Base-by-base conservation (phyloP, 257 asterid species). In the Hygrophila difformis region DNA sequence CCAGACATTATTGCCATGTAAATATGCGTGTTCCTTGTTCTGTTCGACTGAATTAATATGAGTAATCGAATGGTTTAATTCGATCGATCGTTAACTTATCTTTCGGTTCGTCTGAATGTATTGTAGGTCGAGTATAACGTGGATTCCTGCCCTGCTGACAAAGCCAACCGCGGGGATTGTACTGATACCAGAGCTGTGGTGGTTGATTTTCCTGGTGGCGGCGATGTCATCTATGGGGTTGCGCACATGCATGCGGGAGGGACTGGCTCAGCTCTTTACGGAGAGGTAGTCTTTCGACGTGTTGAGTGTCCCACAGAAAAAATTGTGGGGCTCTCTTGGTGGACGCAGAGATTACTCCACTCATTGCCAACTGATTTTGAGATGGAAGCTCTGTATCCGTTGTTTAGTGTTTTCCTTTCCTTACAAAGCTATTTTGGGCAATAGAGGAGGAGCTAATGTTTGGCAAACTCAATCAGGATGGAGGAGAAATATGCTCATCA, bases 191-290 rank as follows among this genome's bases (percentile, higher is more conserved):
- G 46, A 55, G 62, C 62, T 1, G 43, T 74, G 18, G 63, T 56
- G 21, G 33, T 72, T 46, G 33, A 64, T 55, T 53, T 77, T 40
- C 91, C 93, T 14, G 59, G 12, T 77, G 94, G 37, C 33, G 95
- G 97, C 12, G 62, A 84, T 57, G 68, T 87, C 33, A 61, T 87
- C 34, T 81, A 84, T 10, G 94, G 87, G 22, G 95, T 72, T 24
- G 92, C 78, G 23, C 97, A 87, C 67, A 84, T 72, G 66, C 95
- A 87, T 54, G 44, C 80, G 0, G 97, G 87, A 45, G 97, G 95
- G 38, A 18, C 47, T 42, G 93, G 97, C 13, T 44, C 78, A 47
- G 17, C 84, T 40, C 86, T 84, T 3, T 66, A 70, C 14, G 94
- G 94, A 36, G 89, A 81, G 94, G 97, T 87, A 69, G 9, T n/a